A percentile compares a stretch with the other conserved stretches of the same genome.
These are phyloP conservation scores for Aspergillus sp. DNA, from an alignment of 2,329 filamentous ascomycete genomes.

Conservation along the genomic window DNA sequence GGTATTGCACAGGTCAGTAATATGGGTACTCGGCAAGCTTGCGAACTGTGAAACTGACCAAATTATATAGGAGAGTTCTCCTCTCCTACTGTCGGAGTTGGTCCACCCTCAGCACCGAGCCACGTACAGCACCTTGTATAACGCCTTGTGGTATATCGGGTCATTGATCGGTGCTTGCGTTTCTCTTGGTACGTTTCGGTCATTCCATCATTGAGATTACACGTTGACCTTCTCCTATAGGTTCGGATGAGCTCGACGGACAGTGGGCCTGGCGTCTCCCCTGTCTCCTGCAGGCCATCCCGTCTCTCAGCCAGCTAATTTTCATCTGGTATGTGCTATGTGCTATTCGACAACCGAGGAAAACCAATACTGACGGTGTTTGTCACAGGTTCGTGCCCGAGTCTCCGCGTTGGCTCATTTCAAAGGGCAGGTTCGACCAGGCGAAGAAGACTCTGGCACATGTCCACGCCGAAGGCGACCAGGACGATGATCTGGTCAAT, in stretches of 20 bases:
- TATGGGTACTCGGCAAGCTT: too few relatives aligned
- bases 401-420: slow-evolving; percentile 45
- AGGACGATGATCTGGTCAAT: slow-evolving; percentile 22
- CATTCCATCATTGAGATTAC: too few relatives aligned
- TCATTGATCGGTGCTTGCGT: slow-evolving; percentile 37
- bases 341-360: too few relatives aligned
- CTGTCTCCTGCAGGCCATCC: slow-evolving; percentile 50
- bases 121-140: slow-evolving; percentile 17
- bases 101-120: slow-evolving; percentile 21
- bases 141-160: slow-evolving; percentile 40
- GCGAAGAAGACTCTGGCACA: slow-evolving; percentile 23
- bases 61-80: too few relatives aligned
- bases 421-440: slow-evolving; percentile 19
- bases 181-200: slow-evolving; percentile 34
- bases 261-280: slow-evolving; percentile 43
- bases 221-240: too few relatives aligned
- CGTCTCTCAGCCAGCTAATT: slow-evolving; percentile 45
- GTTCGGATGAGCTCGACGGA: too few relatives aligned
- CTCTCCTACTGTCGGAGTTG: slow-evolving; percentile 20
- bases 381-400: slow-evolving; percentile 50
- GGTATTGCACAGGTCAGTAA: slow-evolving; percentile 19
- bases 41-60: too few relatives aligned
- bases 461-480: slow-evolving; percentile 33
- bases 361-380: too few relatives aligned
- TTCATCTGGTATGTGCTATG: slow-evolving; percentile 48